Evolutionary conservation across 345 rosid species (phyloP).

Genomic region (Ricinus communis): DNA sequence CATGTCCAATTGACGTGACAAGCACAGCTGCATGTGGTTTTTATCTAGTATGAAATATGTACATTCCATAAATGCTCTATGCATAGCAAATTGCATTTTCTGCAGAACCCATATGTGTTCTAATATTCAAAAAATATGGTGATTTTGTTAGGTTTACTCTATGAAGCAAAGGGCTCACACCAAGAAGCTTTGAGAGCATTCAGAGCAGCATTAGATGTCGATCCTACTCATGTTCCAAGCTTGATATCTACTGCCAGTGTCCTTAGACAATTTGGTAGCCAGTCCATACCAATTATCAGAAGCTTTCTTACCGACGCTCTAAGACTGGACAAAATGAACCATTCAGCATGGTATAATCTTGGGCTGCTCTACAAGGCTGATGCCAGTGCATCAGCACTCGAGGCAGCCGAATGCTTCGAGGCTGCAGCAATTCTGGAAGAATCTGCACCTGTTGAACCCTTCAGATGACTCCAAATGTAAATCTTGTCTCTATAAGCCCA

Average conservation of each 20-base stretch:
- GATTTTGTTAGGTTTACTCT: conserved; percentile 47
- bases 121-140: background rate
- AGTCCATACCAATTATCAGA: conserved; percentile 44
- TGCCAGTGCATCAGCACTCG: conserved; percentile 35
- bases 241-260: conserved; percentile 65
- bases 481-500: background rate
- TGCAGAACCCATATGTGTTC: background rate
- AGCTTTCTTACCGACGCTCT: conserved; percentile 72
- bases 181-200: conserved; percentile 63
- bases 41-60: background rate
- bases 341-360: conserved; percentile 73
- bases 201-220: conserved; percentile 50
- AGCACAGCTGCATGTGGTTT: background rate
- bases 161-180: conserved; percentile 47
- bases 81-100: background rate
- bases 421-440: conserved; percentile 66
- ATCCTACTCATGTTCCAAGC: conserved; percentile 64
- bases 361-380: conserved; percentile 53
- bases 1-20: background rate
- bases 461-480: conserved; percentile 41
- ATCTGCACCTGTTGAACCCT: conserved; percentile 71
- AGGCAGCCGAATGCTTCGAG: conserved; percentile 65
- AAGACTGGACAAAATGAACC: conserved; percentile 54
- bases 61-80: background rate
- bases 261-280: conserved; percentile 39